These are phyloP conservation scores for Ophiostoma sp. DNA, from an alignment of 2,329 filamentous ascomycete species.

Conservation along the genomic window DNA sequence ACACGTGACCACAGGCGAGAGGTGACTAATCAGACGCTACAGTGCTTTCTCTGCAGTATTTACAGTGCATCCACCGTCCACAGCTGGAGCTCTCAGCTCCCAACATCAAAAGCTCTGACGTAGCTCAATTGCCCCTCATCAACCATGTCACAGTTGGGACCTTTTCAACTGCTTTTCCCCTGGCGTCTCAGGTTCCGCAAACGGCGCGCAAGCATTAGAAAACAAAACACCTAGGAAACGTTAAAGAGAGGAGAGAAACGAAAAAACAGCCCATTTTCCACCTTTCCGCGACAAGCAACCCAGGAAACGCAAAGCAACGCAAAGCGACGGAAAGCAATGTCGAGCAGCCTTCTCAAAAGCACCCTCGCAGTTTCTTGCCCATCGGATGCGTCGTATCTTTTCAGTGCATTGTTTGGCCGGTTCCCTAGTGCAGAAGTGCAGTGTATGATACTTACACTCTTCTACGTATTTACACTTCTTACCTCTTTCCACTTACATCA, in stretches of 20 bases:
- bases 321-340: not conserved
- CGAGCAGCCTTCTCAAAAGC: not conserved
- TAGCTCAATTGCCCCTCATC: not conserved
- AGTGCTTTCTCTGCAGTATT: not conserved
- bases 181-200: constrained; percentile 2
- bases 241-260: not conserved
- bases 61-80: not conserved
- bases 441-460: not conserved
- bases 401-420: not conserved
- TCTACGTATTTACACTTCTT: not conserved
- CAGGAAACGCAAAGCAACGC: not conserved
- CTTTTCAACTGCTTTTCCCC: not conserved
- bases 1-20: not conserved
- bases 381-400: not conserved
- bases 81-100: not conserved
- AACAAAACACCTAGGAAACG: not conserved
- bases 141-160: not conserved
- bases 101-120: constrained; percentile 1
- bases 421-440: not conserved
- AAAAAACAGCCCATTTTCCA: constrained; percentile 21
- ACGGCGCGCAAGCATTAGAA: not conserved
- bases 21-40: not conserved
- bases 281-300: constrained; percentile 8
- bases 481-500: not conserved
- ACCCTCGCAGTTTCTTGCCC: not conserved